These are phyloP conservation scores for Dacryopinax primogenitus DNA, from an alignment of 768 basidiomycete genomes.

Conservation along the genomic window DNA sequence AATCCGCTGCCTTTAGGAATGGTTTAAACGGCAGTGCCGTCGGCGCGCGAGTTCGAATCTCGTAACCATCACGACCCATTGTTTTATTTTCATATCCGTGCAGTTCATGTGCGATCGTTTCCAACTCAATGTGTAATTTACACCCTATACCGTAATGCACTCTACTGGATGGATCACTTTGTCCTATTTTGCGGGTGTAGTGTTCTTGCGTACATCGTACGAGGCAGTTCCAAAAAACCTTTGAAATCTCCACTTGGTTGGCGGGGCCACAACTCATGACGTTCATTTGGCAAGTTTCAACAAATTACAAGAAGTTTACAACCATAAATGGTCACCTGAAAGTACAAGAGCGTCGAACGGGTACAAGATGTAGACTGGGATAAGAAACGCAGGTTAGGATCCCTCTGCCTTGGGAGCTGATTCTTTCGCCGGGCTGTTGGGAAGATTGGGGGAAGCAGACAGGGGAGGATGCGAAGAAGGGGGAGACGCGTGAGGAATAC, in stretches of 20 bases:
- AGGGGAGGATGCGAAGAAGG: conserved; percentile 39
- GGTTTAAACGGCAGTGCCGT: neutral
- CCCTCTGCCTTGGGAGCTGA: conserved; percentile 20
- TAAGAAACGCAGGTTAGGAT: neutral
- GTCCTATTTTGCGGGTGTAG: too few species aligned
- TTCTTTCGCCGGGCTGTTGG: conserved; percentile 54
- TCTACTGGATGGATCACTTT: too few species aligned
- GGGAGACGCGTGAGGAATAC: conserved; percentile 82
- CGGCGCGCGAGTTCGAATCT: conserved; percentile 9
- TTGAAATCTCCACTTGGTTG: too few species aligned
- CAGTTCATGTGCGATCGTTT: too few species aligned
- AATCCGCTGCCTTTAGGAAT: conserved; percentile 7
- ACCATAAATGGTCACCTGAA: neutral
- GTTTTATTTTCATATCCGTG: neutral
- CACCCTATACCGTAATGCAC: too few species aligned
- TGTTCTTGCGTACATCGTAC: too few species aligned
- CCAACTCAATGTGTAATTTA: too few species aligned
- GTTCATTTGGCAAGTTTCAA: neutral
- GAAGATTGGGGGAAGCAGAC: conserved; percentile 64
- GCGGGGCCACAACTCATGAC: too few species aligned
- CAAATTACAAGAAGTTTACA: neutral
- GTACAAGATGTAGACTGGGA: neutral
- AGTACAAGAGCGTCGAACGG: neutral
- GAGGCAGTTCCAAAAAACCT: too few species aligned
- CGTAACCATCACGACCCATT: neutral